These are phyloP conservation scores for Trichoderma asperelloides DNA, from an alignment of 495 filamentous ascomycete genomes.

Conservation along the genomic window DNA sequence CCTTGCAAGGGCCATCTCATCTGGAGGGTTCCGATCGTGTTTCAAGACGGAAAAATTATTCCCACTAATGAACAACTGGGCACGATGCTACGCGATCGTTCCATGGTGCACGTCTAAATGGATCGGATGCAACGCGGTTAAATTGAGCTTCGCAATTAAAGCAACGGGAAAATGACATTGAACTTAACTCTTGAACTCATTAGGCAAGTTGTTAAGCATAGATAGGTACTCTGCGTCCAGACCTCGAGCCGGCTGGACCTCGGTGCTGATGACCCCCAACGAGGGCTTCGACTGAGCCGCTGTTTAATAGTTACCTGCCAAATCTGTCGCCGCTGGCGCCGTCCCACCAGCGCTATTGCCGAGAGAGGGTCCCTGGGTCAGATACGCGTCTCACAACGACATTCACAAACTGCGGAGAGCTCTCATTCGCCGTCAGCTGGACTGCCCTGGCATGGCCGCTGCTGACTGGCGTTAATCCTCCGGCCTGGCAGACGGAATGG, in stretches of 20 bases:
- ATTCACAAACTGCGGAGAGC: not conserved
- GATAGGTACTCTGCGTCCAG: not conserved
- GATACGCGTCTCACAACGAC: not conserved
- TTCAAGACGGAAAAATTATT: not conserved
- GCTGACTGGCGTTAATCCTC: not conserved
- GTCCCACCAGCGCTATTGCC: not conserved
- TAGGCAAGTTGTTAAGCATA: not conserved
- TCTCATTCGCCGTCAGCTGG: not conserved
- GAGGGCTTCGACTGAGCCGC: not conserved
- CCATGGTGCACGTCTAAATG: not conserved
- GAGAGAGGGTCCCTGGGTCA: not conserved
- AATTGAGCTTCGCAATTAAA: not conserved
- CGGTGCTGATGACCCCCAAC: conserved; percentile 4
- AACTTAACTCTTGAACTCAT: not conserved
- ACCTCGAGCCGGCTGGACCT: not conserved
- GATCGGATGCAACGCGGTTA: not conserved
- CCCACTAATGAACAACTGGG: not conserved
- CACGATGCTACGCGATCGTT: not conserved
- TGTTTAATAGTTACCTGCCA: not conserved
- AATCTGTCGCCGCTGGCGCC: not conserved
- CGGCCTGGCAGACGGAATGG: not conserved
- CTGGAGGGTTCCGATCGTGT: no score
- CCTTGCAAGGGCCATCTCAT: no score
- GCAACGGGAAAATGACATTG: not conserved
- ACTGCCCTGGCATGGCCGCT: not conserved